A percentile compares a stretch with the other conserved stretches of the same genome.
phyloP scores from a whole-genome alignment of 352 stramenopile genomes.

The Globisporangium lucens region DNA sequence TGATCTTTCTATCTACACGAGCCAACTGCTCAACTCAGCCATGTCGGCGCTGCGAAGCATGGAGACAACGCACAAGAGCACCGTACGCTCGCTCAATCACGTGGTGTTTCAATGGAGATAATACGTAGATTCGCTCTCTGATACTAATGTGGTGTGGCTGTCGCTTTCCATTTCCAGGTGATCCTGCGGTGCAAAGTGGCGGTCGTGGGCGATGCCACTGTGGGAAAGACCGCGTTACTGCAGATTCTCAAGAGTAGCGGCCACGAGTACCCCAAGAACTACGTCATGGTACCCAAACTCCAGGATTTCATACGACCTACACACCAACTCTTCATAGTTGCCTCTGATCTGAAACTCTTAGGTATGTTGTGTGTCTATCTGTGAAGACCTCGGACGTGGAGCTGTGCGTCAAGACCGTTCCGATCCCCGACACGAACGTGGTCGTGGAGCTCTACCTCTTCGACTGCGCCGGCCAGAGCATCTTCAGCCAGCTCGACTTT shows the following conservation, averaged over 20 bases:
- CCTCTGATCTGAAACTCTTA: neutral
- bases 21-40: neutral
- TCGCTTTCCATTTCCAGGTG: constrained; percentile 33
- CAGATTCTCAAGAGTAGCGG: constrained; percentile 91
- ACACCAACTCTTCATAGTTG: neutral
- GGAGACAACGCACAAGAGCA: constrained; percentile 90
- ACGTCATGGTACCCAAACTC: constrained; percentile 81
- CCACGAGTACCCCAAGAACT: constrained; percentile 94
- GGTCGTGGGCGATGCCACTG: constrained; percentile 87
- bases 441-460: constrained; percentile 94
- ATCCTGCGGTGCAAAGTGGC: constrained; percentile 90
- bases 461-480: constrained; percentile 90
- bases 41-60: constrained; percentile 89
- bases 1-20: too few species aligned
- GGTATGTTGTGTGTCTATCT: neutral
- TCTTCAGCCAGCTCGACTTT: constrained; percentile 94
- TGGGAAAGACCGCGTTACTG: constrained; percentile 89
- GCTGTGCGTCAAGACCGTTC: constrained; percentile 88
- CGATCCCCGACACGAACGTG: constrained; percentile 87
- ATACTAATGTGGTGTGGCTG: too few species aligned
- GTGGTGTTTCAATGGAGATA: neutral
- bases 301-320: neutral
- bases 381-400: constrained; percentile 86
- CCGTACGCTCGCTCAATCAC: constrained; percentile 23
- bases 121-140: too few species aligned